Conservation (phyloP, 2,329 filamentous ascomycete species). For the Curvularia hawaiiensis region DNA sequence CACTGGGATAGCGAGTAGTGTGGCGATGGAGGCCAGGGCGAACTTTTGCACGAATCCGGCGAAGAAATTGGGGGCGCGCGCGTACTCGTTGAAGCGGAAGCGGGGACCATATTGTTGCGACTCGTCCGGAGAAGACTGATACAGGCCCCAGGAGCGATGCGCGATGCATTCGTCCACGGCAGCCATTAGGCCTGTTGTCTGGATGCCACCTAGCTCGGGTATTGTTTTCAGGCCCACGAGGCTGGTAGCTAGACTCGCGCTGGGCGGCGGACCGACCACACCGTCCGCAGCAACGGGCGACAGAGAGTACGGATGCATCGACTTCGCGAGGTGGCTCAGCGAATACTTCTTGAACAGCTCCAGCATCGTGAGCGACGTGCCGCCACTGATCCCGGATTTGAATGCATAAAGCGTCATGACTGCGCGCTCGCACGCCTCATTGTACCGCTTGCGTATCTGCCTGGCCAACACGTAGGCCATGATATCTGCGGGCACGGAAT, state of each 20-base stretch:
- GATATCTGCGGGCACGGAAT: conserved; percentile 66
- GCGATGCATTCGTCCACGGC: conserved; percentile 62
- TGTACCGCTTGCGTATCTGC: conserved; percentile 58
- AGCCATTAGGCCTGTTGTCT: conserved; percentile 61
- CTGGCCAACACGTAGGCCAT: conserved; percentile 60
- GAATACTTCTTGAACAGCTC: conserved; percentile 57
- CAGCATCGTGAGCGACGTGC: conserved; percentile 69
- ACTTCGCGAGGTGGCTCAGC: conserved; percentile 54
- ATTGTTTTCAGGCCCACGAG: conserved; percentile 60
- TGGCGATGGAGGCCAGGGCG: conserved; percentile 51
- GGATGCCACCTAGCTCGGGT: conserved; percentile 63
- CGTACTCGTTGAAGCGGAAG: conserved; percentile 64
- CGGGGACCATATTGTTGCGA: conserved; percentile 56
- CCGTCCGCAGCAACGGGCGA: conserved; percentile 51
- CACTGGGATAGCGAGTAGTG: conserved; percentile 57
- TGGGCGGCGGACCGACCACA: conserved; percentile 39
- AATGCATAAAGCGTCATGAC: conserved; percentile 60
- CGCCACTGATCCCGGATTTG: conserved; percentile 58
- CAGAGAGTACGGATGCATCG: conserved; percentile 58
- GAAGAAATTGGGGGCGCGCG: conserved; percentile 57
- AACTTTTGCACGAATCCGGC: conserved; percentile 57
- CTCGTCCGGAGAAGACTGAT: conserved; percentile 43
- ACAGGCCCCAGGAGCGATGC: conserved; percentile 64
- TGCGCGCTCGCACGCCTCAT: conserved; percentile 57
- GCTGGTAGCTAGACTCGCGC: conserved; percentile 46